Evolutionary conservation across 306 rosid species (phyloP).

Genomic region (Trifolium fragiferum): DNA sequence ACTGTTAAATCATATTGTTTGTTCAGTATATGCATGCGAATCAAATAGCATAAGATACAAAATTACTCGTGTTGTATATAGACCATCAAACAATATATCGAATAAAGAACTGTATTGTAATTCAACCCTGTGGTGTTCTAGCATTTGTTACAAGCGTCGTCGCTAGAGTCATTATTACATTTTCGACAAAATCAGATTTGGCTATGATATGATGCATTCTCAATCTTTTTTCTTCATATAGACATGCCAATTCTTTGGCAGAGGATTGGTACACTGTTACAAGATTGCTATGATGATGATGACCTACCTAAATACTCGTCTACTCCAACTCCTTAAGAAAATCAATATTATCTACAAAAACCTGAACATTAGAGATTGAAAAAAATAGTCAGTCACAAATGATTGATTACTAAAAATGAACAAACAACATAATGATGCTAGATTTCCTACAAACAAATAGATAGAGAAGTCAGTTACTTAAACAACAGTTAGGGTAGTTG

Average conservation of each 20-base stretch:
- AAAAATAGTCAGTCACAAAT: constrained; percentile 37
- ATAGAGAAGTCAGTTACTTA: not conserved
- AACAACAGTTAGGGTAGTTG: not conserved
- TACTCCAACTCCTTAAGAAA: constrained; percentile 93
- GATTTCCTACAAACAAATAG: constrained; percentile 35
- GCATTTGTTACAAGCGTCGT: constrained; percentile 33
- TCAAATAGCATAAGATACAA: not conserved
- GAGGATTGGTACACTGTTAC: constrained; percentile 41
- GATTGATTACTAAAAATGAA: constrained; percentile 33
- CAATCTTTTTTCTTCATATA: constrained; percentile 41
- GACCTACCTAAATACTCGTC: constrained; percentile 47
- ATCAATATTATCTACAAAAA: constrained; percentile 95
- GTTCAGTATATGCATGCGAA: not conserved
- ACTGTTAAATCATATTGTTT: not conserved
- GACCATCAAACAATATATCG: constrained; percentile 3
- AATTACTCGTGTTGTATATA: constrained; percentile 1
- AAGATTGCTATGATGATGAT: constrained; percentile 31
- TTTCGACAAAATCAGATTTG: constrained; percentile 71
- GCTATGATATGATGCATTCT: constrained; percentile 51
- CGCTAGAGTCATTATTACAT: constrained; percentile 47
- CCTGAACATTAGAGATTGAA: constrained; percentile 56
- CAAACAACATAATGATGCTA: not conserved
- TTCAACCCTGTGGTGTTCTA: not conserved
- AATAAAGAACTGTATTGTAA: constrained; percentile 5
- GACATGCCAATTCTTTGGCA: constrained; percentile 40